phyloP scores from a whole-genome alignment of 257 asterid species.

The Penstemon newberryi region DNA sequence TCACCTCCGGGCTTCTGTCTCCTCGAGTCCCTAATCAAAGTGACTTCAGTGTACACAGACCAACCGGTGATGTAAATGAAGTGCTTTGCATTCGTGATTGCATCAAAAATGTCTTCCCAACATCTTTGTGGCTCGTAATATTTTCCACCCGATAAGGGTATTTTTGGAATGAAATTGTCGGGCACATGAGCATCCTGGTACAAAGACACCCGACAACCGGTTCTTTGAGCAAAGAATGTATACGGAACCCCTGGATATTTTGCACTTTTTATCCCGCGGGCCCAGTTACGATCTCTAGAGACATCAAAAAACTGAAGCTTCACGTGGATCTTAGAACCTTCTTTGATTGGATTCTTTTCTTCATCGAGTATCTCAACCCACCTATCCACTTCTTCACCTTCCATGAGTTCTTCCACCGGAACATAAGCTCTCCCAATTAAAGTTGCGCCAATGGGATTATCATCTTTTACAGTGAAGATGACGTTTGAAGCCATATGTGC shows the following conservation, averaged over 20 bases:
- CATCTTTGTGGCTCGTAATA: slow-evolving; percentile 69
- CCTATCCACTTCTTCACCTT: slow-evolving; percentile 68
- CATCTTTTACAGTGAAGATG: slow-evolving; percentile 68
- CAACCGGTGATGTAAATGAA: slow-evolving; percentile 86
- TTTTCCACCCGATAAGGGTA: slow-evolving; percentile 65
- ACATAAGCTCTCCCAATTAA: slow-evolving; percentile 77
- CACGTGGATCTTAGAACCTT: slow-evolving; percentile 69
- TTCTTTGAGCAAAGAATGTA: slow-evolving; percentile 70
- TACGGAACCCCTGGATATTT: slow-evolving; percentile 86
- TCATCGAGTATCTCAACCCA: slow-evolving; percentile 71
- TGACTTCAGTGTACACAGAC: slow-evolving; percentile 80
- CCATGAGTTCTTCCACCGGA: slow-evolving; percentile 57
- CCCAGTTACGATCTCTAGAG: slow-evolving; percentile 66
- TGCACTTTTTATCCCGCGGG: slow-evolving; percentile 55
- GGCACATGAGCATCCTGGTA: slow-evolving; percentile 83
- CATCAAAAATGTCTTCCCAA: slow-evolving; percentile 84
- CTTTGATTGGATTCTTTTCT: slow-evolving; percentile 48
- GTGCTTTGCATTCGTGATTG: slow-evolving; percentile 73
- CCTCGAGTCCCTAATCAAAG: slow-evolving; percentile 69
- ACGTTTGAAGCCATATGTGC: slow-evolving; percentile 68
- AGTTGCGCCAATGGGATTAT: slow-evolving; percentile 71
- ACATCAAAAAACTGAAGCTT: slow-evolving; percentile 63
- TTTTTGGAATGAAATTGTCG: slow-evolving; percentile 64
- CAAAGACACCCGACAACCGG: slow-evolving; percentile 70
- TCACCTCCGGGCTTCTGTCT: slow-evolving; percentile 83